phyloP scores from a whole-genome alignment of 2,329 filamentous ascomycete genomes.

The Cordyceps cicadae region DNA sequence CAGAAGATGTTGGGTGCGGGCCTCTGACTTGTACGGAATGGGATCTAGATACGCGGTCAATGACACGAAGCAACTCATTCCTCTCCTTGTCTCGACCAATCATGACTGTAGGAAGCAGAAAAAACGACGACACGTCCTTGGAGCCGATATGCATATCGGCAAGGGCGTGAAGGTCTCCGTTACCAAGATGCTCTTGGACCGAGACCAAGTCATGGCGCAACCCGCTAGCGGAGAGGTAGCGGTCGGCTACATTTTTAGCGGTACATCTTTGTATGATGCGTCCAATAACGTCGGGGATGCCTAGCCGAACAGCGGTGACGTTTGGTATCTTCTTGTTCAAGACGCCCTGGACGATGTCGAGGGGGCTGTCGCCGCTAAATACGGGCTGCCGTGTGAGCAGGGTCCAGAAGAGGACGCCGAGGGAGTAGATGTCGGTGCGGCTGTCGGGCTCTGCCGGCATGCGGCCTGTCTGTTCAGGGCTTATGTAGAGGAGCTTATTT shows the following conservation, averaged over 20 bases:
- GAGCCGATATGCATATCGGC: slow-evolving; percentile 67
- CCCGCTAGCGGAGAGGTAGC: slow-evolving; percentile 83
- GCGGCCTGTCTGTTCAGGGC: slow-evolving; percentile 87
- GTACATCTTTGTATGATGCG: slow-evolving; percentile 88
- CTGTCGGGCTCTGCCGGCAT: slow-evolving; percentile 88
- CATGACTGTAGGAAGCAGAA: slow-evolving; percentile 73
- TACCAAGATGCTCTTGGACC: slow-evolving; percentile 64
- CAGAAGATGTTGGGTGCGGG: slow-evolving; percentile 39
- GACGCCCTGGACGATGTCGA: slow-evolving; percentile 88
- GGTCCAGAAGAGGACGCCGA: slow-evolving; percentile 84
- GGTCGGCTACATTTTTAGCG: slow-evolving; percentile 75
- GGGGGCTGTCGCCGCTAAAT: slow-evolving; percentile 69
- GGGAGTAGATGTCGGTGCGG: slow-evolving; percentile 86
- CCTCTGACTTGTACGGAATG: slow-evolving; percentile 43
- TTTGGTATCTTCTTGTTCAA: slow-evolving; percentile 69
- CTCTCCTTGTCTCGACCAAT: slow-evolving; percentile 72
- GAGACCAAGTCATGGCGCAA: slow-evolving; percentile 71
- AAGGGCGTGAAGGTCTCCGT: slow-evolving; percentile 64
- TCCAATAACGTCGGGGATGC: slow-evolving; percentile 75
- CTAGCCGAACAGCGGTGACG: slow-evolving; percentile 67
- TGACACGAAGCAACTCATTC: slow-evolving; percentile 60
- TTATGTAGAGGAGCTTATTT: slow-evolving; percentile 85
- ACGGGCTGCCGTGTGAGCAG: slow-evolving; percentile 71
- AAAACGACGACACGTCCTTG: slow-evolving; percentile 88
- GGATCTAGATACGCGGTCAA: slow-evolving; percentile 65